Base-by-base conservation (phyloP, 371 early-diverging fungal genomes). In the Thermomucor indicae-seudaticae region DNA sequence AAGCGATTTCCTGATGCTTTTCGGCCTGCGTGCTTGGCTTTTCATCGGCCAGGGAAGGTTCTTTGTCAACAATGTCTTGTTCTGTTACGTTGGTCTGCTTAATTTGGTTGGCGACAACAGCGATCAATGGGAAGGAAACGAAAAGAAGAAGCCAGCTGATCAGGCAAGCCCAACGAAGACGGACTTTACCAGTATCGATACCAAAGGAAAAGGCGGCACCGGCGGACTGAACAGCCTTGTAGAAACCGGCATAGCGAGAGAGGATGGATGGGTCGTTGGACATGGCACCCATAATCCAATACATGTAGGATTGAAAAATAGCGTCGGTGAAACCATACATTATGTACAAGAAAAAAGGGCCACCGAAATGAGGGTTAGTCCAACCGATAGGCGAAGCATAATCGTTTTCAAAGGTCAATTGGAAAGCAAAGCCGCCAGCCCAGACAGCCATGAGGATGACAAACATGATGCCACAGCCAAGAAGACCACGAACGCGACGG, bases 201-300 rank as follows among this genome's bases (percentile, higher is more conserved):
- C 67, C 67, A 34, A 70, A 70, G 6, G 71, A 48, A 11, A 55
- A 49, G 25, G 67, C 71, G 8, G 65, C 67, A 48, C 71, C 71
- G 32, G 67, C 71, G n/a, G 80, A 78, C 64, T 84, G 85, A 40
- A 77, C 65, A 35, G 81, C 81, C 62, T 85, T 81, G 74, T 85
- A 85, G 55, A 81, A 86, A 6, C 88, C 92, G 17, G 86, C 83
- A 57, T 84, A 90, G 25, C 85, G 76, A 35, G 90, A 77, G 23
- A 88, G 72, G 27, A 74, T 53, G 51, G 72, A 60, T 55, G 81
- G 73, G 39, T 90, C 85, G 63, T 87, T 87, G 27, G 84, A 75
- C 46, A 87, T 74, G 34, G 89, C 80, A 10, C 90, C 89, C 75
- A 89, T 86, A 25, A 90, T 55, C 89, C 89, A 89, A 74, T 88